Base-by-base conservation (phyloP, 2,329 filamentous ascomycete genomes). In the Pseudogymnoascus sp. region DNA sequence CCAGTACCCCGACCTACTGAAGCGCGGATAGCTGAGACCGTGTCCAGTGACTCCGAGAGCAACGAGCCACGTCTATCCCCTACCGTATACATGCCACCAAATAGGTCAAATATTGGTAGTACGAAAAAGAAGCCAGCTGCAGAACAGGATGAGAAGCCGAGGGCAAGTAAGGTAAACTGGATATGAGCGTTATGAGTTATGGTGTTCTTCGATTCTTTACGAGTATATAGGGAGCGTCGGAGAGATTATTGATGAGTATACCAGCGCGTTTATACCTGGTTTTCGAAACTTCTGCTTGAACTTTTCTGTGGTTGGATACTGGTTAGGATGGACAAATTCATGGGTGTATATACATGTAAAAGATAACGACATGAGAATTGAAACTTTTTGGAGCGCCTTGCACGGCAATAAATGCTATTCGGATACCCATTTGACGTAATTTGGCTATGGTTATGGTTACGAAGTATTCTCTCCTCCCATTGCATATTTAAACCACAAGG, bases 21-120 rank as follows among this genome's bases (percentile, higher is more conserved):
- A 58, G 31, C 15, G 7, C 72, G 29, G 26, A 13, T 54, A 5
- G 15, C 77, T 0, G 71, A 75, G 5, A 75, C 76, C 11, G 65
- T 36, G n/a, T 59, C 65, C 37, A 35, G 58, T 39, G 65, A 64
- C 31, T 58, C 60, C 41, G 66, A 70, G 3, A 69, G 15, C 10
- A 33, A 54, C n/a, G 47, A 54, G 29, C 47, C 47, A 17, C 26
- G 47, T 26, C 29, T 54, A 54, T 54, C 47, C 6, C 47, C 47
- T 33, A 54, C 47, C 9, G 47, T 54, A 9, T 54, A 54, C 8
- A 54, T 33, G 47, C 47, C 47, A 8, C 47, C 29, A 29, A 33
- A 31, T 17, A 54, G 15, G n/a, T 54, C 47, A 54, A 50, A 50
- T 24, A 41, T 11, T 1, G 40, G 40, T 4, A 44, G 40, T 26